phyloP scores from a whole-genome alignment of 768 basidiomycete species.

The Lyophyllum semitale region DNA sequence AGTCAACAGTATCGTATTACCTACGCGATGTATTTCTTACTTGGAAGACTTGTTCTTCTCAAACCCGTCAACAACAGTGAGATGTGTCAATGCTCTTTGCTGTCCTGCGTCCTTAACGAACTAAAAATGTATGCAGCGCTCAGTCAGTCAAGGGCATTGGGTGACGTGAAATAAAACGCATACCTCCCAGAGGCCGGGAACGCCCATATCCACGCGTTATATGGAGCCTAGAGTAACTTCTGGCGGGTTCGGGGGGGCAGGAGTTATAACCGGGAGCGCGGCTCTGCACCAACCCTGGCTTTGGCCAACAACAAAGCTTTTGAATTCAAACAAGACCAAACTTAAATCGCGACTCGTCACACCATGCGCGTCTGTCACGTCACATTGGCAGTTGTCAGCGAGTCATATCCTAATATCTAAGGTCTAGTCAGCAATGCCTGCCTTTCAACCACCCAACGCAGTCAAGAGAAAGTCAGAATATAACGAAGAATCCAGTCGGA shows the following conservation, averaged over 20 bases:
- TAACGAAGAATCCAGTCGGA: constrained; percentile 27
- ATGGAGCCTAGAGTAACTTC: not conserved
- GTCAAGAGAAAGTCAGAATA: constrained; percentile 39
- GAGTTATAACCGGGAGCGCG: not conserved
- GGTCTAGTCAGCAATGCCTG: constrained; percentile 25
- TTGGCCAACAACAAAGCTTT: not conserved
- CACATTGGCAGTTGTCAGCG: not conserved
- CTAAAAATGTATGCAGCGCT: not conserved
- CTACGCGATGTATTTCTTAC: constrained; percentile 31
- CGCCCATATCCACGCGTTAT: constrained; percentile 22
- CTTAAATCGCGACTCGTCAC: constrained; percentile 7
- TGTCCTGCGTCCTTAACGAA: constrained; percentile 19
- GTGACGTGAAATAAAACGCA: not conserved
- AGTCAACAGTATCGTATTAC: constrained; percentile 33
- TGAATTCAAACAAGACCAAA: not conserved
- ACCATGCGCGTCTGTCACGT: not conserved
- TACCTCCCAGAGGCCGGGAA: constrained; percentile 31
- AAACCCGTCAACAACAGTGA: constrained; percentile 26
- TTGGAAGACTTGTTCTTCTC: constrained; percentile 51
- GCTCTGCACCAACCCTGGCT: not conserved
- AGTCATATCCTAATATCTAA: not conserved
- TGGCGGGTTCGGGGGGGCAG: not conserved
- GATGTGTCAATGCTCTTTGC: constrained; percentile 22
- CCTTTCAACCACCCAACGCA: constrained; percentile 28
- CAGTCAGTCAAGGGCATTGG: too few relatives aligned